Conservation (phyloP, 31 red algal species). For the Odonthalia washingtoniensis region DNA sequence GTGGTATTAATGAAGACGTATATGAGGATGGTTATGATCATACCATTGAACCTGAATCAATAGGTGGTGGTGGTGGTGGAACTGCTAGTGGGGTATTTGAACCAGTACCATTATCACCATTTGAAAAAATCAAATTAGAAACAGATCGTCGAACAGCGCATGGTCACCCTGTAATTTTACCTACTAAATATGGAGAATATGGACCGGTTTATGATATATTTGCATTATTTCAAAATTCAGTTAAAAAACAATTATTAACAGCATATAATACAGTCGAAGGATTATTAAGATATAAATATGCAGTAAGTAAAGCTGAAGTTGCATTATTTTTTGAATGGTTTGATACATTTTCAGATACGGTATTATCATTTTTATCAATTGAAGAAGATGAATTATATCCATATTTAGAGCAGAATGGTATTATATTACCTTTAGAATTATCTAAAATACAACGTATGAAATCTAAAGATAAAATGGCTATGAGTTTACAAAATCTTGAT, state of each 20-base stretch:
- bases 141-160: slow-evolving; percentile 43
- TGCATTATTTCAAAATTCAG: slow-evolving; percentile 55
- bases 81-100: too few species aligned
- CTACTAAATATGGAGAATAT: slow-evolving; percentile 41
- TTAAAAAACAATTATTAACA: slow-evolving; percentile 34
- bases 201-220: slow-evolving; percentile 53
- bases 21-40: too few species aligned
- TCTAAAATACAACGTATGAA: background rate
- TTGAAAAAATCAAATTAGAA: slow-evolving; percentile 57
- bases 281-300: slow-evolving; percentile 40
- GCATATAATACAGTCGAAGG: slow-evolving; percentile 49
- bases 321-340: slow-evolving; percentile 61
- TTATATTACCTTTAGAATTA: slow-evolving; percentile 19
- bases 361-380: slow-evolving; percentile 25
- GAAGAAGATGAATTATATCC: slow-evolving; percentile 39
- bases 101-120: slow-evolving; percentile 16
- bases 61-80: too few species aligned
- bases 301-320: slow-evolving; percentile 26
- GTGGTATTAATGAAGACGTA: too few species aligned
- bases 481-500: slow-evolving; percentile 1
- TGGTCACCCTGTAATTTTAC: slow-evolving; percentile 56
- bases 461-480: background rate
- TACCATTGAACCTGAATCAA: too few species aligned
- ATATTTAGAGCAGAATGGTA: slow-evolving; percentile 26
- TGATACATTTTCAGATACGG: slow-evolving; percentile 29